Conservation (phyloP, 805 yeast species). For the Wickerhamiella qilinensis region DNA sequence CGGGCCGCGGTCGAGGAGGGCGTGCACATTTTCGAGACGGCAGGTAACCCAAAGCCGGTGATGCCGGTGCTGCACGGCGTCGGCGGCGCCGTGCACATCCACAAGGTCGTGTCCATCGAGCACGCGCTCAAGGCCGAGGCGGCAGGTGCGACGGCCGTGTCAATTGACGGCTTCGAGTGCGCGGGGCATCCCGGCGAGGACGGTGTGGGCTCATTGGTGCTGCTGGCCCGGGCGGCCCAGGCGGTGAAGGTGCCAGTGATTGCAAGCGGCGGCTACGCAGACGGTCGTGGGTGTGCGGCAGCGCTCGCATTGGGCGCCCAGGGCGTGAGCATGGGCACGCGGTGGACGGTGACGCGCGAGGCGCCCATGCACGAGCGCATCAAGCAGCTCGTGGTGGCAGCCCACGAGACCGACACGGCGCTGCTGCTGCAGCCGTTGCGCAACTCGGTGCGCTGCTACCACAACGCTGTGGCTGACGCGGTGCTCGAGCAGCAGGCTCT, state of each 20-base stretch:
- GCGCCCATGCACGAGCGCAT: slow-evolving; percentile 18
- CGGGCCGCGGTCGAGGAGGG: slow-evolving; percentile 21
- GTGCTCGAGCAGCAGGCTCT: slow-evolving; percentile 16
- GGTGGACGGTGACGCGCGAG: slow-evolving; percentile 20
- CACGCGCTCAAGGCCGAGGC: slow-evolving; percentile 20
- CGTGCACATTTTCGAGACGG: slow-evolving; percentile 20
- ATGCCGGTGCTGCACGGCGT: slow-evolving; percentile 13
- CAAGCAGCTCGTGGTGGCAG: slow-evolving; percentile 12
- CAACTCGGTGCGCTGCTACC: slow-evolving; percentile 18
- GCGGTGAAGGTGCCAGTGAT: slow-evolving; percentile 18
- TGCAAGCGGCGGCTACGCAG: slow-evolving; percentile 22
- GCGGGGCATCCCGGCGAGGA: slow-evolving; percentile 25
- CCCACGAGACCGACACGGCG: slow-evolving; percentile 18
- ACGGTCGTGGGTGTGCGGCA: slow-evolving; percentile 21
- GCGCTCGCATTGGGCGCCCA: slow-evolving; percentile 20
- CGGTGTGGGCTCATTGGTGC: slow-evolving; percentile 17
- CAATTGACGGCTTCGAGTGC: slow-evolving; percentile 22
- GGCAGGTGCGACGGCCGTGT: slow-evolving; percentile 20
- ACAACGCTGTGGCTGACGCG: slow-evolving; percentile 16
- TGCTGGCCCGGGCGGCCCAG: slow-evolving; percentile 17
- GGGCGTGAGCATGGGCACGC: slow-evolving; percentile 21
- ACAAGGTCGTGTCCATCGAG: slow-evolving; percentile 18
- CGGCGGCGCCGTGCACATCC: slow-evolving; percentile 15
- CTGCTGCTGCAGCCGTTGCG: slow-evolving; percentile 17
- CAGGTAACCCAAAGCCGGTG: slow-evolving; percentile 20